These are phyloP conservation scores for Lunasporangiospora selenospora DNA, from an alignment of 192 early-diverging fungal genomes.

Conservation along the genomic window DNA sequence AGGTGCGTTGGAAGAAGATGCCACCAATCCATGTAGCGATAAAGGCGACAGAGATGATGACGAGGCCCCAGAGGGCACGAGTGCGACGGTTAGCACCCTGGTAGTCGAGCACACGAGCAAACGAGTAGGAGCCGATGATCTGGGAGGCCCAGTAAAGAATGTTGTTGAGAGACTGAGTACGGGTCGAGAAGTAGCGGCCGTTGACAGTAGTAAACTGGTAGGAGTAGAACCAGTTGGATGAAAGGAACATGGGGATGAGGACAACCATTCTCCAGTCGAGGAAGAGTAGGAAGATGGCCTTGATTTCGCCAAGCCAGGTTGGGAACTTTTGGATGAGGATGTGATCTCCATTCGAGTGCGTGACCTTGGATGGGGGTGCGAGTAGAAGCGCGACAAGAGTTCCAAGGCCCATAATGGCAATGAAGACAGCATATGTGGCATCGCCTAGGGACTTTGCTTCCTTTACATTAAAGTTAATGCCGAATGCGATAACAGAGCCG, in stretches of 20 bases:
- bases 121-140: slow-evolving; percentile 64
- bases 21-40: slow-evolving; percentile 67
- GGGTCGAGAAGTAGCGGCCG: slow-evolving; percentile 64
- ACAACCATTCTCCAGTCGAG: slow-evolving; percentile 65
- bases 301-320: slow-evolving; percentile 56
- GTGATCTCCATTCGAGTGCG: slow-evolving; percentile 67
- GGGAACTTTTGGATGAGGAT: slow-evolving; percentile 71
- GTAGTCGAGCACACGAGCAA: slow-evolving; percentile 69
- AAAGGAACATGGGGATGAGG: slow-evolving; percentile 67
- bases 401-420: slow-evolving; percentile 68
- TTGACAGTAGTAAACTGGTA: slow-evolving; percentile 72
- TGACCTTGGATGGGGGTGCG: slow-evolving; percentile 57
- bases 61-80: slow-evolving; percentile 68
- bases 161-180: slow-evolving; percentile 72
- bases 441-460: slow-evolving; percentile 58
- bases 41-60: slow-evolving; percentile 51
- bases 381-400: slow-evolving; percentile 59
- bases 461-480: slow-evolving; percentile 62
- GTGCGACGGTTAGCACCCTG: slow-evolving; percentile 54
- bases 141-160: slow-evolving; percentile 77
- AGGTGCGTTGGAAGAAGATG: slow-evolving; percentile 59
- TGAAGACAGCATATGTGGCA: slow-evolving; percentile 76
- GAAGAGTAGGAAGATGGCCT: slow-evolving; percentile 60
- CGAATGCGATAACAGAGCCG: slow-evolving; percentile 74
- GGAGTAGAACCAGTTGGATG: slow-evolving; percentile 80